phyloP scores from a whole-genome alignment of 2,329 filamentous ascomycete genomes.

The Cladophialophora yegresii region DNA sequence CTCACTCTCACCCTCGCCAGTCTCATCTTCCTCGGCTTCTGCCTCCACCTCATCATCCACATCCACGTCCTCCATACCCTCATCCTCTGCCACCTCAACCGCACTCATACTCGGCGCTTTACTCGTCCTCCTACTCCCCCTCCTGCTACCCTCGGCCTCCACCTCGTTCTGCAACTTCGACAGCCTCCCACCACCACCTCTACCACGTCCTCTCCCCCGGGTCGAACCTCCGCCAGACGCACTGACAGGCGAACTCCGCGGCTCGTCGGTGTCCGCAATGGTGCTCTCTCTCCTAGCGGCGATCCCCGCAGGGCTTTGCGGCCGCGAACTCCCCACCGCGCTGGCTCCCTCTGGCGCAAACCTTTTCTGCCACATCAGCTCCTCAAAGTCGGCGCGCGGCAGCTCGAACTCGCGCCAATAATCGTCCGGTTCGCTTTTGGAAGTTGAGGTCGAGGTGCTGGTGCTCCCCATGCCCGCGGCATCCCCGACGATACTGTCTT shows the following conservation, averaged over 20 bases:
- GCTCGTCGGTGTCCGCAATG: slow-evolving; percentile 52
- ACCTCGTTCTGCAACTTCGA: slow-evolving; percentile 46
- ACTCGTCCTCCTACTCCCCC: slow-evolving; percentile 35
- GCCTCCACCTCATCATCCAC: slow-evolving; percentile 41
- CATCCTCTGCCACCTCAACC: slow-evolving; percentile 42
- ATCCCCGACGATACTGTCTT: slow-evolving; percentile 59
- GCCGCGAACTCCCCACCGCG: slow-evolving; percentile 11
- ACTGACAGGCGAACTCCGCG: slow-evolving; percentile 30
- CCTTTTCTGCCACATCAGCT: slow-evolving; percentile 52
- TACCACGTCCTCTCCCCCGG: slow-evolving; percentile 38
- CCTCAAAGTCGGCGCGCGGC: slow-evolving; percentile 54
- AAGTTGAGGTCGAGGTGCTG: neutral
- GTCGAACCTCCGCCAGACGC: slow-evolving; percentile 14
- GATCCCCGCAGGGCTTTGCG: slow-evolving; percentile 5
- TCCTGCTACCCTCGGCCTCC: slow-evolving; percentile 38
- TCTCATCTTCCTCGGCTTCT: slow-evolving; percentile 50
- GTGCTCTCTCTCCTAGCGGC: slow-evolving; percentile 50
- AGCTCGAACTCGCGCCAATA: slow-evolving; percentile 68
- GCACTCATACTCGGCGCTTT: slow-evolving; percentile 39
- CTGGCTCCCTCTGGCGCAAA: slow-evolving; percentile 41
- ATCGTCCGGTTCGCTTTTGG: slow-evolving; percentile 47
- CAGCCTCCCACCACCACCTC: slow-evolving; percentile 39
- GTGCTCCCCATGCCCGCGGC: slow-evolving; percentile 39
- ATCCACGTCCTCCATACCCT: slow-evolving; percentile 35
- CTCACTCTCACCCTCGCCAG: neutral